Conservation (phyloP, 2,329 filamentous ascomycete genomes). For the Eutypa lata region DNA sequence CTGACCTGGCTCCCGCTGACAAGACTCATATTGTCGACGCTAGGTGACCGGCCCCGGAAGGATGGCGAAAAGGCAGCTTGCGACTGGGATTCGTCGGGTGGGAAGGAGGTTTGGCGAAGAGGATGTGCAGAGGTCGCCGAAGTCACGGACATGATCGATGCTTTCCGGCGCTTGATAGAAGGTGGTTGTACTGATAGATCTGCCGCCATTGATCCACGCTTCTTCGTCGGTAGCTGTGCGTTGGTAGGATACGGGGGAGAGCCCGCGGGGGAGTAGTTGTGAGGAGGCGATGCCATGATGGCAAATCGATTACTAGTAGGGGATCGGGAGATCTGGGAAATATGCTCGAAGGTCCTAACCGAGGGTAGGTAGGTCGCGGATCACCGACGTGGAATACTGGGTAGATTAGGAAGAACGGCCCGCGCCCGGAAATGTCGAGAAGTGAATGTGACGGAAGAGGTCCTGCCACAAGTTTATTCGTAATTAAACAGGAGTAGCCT, state of each 20-base stretch:
- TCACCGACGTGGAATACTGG: too few relatives aligned
- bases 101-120: constrained; percentile 78
- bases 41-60: constrained; percentile 58
- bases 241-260: constrained; percentile 54
- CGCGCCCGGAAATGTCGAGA: too few relatives aligned
- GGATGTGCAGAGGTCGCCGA: constrained; percentile 58
- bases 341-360: not conserved
- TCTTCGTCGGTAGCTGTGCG: constrained; percentile 55
- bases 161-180: constrained; percentile 66
- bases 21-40: constrained; percentile 57
- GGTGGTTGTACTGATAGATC: constrained; percentile 45
- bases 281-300: constrained; percentile 56
- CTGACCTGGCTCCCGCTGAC: constrained; percentile 61
- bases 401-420: too few relatives aligned
- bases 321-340: too few relatives aligned
- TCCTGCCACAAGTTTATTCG: too few relatives aligned
- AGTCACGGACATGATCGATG: constrained; percentile 58
- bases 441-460: too few relatives aligned
- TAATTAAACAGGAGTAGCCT: too few relatives aligned
- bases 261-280: constrained; percentile 46
- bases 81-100: constrained; percentile 52
- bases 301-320: constrained; percentile 1
- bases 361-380: too few relatives aligned
- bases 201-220: constrained; percentile 57
- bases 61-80: constrained; percentile 45